A percentile compares a stretch with the other conserved stretches of the same genome.
phyloP scores from a whole-genome alignment of 805 yeast species.

The Starmerella sirachaensis region DNA sequence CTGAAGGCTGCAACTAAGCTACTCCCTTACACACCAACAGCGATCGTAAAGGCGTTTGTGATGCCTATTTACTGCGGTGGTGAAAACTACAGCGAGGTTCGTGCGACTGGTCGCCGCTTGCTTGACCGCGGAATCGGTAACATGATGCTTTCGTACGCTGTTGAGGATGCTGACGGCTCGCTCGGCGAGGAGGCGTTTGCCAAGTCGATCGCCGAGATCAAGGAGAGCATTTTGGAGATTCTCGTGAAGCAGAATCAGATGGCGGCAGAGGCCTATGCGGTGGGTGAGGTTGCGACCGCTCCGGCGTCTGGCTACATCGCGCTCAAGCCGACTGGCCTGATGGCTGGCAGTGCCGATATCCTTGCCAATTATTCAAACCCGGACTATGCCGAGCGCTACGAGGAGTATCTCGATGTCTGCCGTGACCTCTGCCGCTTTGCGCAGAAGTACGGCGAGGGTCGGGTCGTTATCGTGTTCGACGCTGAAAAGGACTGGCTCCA shows the following conservation, averaged over 20 bases:
- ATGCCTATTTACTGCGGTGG: constrained; percentile 89
- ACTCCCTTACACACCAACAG: constrained; percentile 43
- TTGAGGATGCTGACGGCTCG: constrained; percentile 80
- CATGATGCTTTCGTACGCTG: constrained; percentile 90
- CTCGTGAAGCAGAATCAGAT: constrained; percentile 45
- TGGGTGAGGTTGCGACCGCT: constrained; percentile 39
- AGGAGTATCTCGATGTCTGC: constrained; percentile 54
- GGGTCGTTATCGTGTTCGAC: constrained; percentile 61
- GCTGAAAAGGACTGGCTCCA: constrained; percentile 87
- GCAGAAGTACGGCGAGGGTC: constrained; percentile 29
- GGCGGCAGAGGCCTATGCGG: constrained; percentile 19
- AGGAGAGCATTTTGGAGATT: constrained; percentile 53
- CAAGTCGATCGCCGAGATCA: constrained; percentile 29
- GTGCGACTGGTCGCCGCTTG: constrained; percentile 55
- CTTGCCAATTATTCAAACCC: constrained; percentile 50
- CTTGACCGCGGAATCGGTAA: constrained; percentile 68
- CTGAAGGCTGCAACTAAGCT: constrained; percentile 26
- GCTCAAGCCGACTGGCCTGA: constrained; percentile 83
- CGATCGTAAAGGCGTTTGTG: constrained; percentile 56
- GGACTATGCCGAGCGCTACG: constrained; percentile 40
- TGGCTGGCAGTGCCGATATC: constrained; percentile 62
- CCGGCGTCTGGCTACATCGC: constrained; percentile 90
- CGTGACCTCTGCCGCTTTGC: constrained; percentile 46
- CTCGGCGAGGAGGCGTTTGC: constrained; percentile 33
- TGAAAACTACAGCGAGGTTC: constrained; percentile 57